These are phyloP conservation scores for Boletus speciosus DNA, from an alignment of 768 basidiomycete genomes.

Conservation along the genomic window DNA sequence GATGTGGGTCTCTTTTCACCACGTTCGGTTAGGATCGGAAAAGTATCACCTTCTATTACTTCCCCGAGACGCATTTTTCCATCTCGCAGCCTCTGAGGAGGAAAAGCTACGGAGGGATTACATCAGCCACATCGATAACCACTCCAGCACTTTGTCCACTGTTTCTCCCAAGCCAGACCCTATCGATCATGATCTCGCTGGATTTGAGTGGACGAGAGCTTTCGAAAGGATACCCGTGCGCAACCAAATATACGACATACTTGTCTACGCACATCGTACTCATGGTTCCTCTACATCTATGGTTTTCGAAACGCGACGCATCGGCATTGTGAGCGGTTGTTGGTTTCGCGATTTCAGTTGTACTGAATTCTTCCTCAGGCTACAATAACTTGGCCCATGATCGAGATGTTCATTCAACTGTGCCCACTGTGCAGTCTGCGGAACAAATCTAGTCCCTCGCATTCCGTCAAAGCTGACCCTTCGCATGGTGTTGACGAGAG, in stretches of 20 bases:
- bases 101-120: constrained; percentile 50
- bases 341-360: neutral
- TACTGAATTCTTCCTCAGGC: constrained; percentile 39
- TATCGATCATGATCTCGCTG: constrained; percentile 20
- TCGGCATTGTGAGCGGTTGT: constrained; percentile 53
- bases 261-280: constrained; percentile 62
- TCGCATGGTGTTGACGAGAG: constrained; percentile 15
- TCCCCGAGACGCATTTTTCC: constrained; percentile 58
- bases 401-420: constrained; percentile 59
- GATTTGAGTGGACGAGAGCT: constrained; percentile 35
- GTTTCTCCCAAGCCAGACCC: constrained; percentile 19
- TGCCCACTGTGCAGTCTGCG: constrained; percentile 54
- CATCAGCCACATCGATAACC: constrained; percentile 36
- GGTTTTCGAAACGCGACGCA: constrained; percentile 51
- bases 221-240: constrained; percentile 66
- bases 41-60: constrained; percentile 55
- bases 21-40: constrained; percentile 57
- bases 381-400: constrained; percentile 70
- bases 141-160: constrained; percentile 1
- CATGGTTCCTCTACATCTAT: constrained; percentile 54
- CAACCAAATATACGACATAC: constrained; percentile 63
- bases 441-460: constrained; percentile 31
- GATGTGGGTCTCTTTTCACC: constrained; percentile 58
- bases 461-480: constrained; percentile 19
- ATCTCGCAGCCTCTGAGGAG: constrained; percentile 46